Evolutionary conservation across 2,329 filamentous ascomycete genomes (phyloP).

Genomic region (Sporothrix inflata): DNA sequence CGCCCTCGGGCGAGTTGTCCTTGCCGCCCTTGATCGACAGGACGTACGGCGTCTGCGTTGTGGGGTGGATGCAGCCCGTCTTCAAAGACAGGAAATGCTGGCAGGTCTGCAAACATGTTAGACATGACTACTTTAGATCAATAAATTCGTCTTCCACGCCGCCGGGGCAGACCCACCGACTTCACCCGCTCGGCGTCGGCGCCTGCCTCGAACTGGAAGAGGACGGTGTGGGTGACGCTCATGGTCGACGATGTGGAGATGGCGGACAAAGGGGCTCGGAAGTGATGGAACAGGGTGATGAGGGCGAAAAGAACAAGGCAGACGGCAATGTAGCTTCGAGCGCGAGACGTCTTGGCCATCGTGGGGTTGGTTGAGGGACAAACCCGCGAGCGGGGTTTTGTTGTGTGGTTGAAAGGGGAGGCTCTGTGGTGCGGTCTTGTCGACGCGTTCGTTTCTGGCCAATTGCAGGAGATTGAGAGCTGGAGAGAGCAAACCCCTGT

Average conservation of each 20-base stretch:
- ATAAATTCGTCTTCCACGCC: too few relatives aligned
- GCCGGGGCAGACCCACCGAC: not conserved
- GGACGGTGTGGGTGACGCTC: slow-evolving; percentile 19
- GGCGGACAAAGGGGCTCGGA: not conserved
- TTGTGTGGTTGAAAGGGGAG: not conserved
- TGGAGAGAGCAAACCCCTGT: not conserved
- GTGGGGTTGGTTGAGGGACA: not conserved
- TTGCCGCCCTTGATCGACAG: slow-evolving; percentile 59
- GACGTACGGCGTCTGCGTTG: slow-evolving; percentile 61
- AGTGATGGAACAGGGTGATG: not conserved
- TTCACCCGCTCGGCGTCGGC: slow-evolving; percentile 16
- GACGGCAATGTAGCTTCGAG: not conserved
- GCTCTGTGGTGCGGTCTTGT: not conserved
- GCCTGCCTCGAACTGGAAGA: slow-evolving; percentile 24
- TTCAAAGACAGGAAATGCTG: slow-evolving; percentile 50
- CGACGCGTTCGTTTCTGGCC: not conserved
- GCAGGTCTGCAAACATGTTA: not conserved
- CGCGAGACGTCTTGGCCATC: not conserved
- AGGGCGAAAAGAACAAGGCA: not conserved
- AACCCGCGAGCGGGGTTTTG: not conserved
- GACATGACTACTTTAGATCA: not conserved
- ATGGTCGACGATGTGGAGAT: slow-evolving; percentile 3
- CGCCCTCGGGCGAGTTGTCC: slow-evolving; percentile 64
- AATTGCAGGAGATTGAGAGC: not conserved
- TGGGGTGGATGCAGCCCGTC: slow-evolving; percentile 63